phyloP scores from a whole-genome alignment of 768 basidiomycete genomes.

The Boletus sp. region DNA sequence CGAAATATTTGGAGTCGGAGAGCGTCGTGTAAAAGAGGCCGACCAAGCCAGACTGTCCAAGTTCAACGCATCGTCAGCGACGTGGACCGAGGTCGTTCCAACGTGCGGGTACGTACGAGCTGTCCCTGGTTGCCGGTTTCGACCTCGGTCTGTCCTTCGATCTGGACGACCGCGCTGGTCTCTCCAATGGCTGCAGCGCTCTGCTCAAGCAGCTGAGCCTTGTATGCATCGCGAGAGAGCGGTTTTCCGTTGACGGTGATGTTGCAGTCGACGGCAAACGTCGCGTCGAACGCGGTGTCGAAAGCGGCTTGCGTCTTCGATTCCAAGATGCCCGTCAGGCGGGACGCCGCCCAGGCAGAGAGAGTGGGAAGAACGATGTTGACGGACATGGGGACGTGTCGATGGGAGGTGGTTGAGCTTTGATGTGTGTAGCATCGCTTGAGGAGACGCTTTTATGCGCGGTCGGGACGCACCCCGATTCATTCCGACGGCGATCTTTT shows the following conservation, averaged over 20 bases:
- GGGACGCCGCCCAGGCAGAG: constrained; percentile 41
- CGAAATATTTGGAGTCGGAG: constrained; percentile 33
- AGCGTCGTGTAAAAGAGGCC: constrained; percentile 40
- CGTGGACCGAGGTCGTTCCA: not conserved
- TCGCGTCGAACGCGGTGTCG: constrained; percentile 38
- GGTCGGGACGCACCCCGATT: not conserved
- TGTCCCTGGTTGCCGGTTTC: constrained; percentile 25
- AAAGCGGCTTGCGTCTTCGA: constrained; percentile 38
- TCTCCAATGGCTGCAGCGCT: constrained; percentile 24
- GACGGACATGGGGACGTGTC: constrained; percentile 28
- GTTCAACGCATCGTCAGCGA: not conserved
- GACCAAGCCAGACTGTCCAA: constrained; percentile 27
- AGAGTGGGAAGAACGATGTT: constrained; percentile 41
- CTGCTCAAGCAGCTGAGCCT: constrained; percentile 33
- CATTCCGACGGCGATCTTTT: not conserved
- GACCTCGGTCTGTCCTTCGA: constrained; percentile 29
- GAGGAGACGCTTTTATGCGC: constrained; percentile 16
- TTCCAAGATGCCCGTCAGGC: constrained; percentile 37
- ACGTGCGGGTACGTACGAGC: constrained; percentile 18
- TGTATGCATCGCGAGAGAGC: constrained; percentile 40
- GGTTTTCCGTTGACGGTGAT: constrained; percentile 43
- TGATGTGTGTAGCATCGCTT: not conserved
- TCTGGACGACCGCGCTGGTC: constrained; percentile 16
- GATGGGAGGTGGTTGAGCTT: not conserved
- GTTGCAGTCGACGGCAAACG: constrained; percentile 36